Evolutionary conservation across 2,329 filamentous ascomycete genomes (phyloP).

Genomic region (Cytospora chrysosperma): DNA sequence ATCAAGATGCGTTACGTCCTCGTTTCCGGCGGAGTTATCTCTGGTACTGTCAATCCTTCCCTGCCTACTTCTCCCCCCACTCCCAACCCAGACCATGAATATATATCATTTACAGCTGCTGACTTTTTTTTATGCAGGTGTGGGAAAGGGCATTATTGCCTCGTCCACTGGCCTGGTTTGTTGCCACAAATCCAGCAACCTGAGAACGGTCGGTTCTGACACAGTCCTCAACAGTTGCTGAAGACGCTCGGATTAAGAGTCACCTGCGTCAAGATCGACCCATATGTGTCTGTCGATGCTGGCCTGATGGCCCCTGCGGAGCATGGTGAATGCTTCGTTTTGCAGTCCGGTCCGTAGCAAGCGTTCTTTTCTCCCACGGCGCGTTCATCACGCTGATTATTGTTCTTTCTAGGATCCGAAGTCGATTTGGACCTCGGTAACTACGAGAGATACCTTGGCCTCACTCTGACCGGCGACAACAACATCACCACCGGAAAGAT

Average conservation of each 20-base stretch:
- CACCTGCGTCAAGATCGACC: conserved; percentile 54
- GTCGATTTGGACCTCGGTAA: conserved; percentile 57
- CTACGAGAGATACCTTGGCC: conserved; percentile 70
- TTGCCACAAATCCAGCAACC: not conserved
- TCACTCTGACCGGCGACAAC: conserved; percentile 79
- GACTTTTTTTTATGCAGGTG: conserved; percentile 14
- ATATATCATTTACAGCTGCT: conserved; percentile 1
- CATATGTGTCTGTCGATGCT: conserved; percentile 44
- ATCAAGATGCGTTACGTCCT: conserved; percentile 26
- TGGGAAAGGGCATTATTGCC: conserved; percentile 26
- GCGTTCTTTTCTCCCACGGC: not conserved
- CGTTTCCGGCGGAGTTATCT: conserved; percentile 25
- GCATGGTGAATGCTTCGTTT: conserved; percentile 87
- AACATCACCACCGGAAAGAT: conserved; percentile 99
- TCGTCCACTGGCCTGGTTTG: conserved; percentile 23
- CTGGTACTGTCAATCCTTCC: conserved; percentile 19
- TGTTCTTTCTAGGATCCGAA: conserved; percentile 30
- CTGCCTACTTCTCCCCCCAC: not conserved
- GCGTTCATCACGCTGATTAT: conserved; percentile 11
- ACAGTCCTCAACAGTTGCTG: conserved; percentile 51
- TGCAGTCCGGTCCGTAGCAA: conserved; percentile 44
- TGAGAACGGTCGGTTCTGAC: conserved; percentile 13
- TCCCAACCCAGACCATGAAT: not conserved
- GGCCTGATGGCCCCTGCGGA: conserved; percentile 40
- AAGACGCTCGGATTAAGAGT: conserved; percentile 80